Percentiles rank a stretch among this genome's conserved stretches.
phyloP scores from a whole-genome alignment of 345 rosid species.

The Lumnitzera racemosa region DNA sequence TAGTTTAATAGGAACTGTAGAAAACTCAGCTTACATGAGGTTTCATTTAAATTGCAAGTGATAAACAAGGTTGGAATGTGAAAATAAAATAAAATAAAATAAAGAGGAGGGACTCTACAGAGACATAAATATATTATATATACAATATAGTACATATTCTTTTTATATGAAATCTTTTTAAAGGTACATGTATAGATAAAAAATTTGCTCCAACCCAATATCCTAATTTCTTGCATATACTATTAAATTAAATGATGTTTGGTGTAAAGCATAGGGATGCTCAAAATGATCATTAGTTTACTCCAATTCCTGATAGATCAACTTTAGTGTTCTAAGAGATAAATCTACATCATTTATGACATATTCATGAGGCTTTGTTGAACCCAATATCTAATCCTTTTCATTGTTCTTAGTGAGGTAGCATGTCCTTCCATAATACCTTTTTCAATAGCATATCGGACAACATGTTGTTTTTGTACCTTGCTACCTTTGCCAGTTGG shows the following conservation, averaged over 20 bases:
- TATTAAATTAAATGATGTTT: constrained; percentile 12
- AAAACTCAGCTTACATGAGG: too few species aligned
- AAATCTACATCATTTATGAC: constrained; percentile 27
- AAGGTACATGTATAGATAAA: constrained; percentile 34
- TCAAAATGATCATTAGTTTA: constrained; percentile 20
- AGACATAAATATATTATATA: neutral
- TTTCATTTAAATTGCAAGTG: too few species aligned
- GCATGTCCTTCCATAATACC: constrained; percentile 28
- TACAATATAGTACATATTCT: constrained; percentile 21
- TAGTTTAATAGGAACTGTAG: too few species aligned
- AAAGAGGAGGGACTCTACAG: neutral
- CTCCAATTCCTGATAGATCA: constrained; percentile 32
- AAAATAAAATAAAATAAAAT: neutral
- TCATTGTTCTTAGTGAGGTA: constrained; percentile 15
- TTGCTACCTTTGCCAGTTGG: constrained; percentile 77
- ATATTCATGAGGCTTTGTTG: constrained; percentile 11
- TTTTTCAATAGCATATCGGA: constrained; percentile 42
- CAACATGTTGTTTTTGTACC: constrained; percentile 69
- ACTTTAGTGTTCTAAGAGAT: constrained; percentile 29
- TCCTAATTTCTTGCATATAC: constrained; percentile 19
- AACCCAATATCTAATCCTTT: constrained; percentile 17
- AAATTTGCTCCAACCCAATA: constrained; percentile 6
- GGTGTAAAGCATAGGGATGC: constrained; percentile 8
- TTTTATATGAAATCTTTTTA: constrained; percentile 18
- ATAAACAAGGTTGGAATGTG: too few species aligned